Percentiles rank a stretch among this genome's conserved stretches.
phyloP scores from a whole-genome alignment of 192 early-diverging fungal genomes.

The Pilaira anomala region DNA sequence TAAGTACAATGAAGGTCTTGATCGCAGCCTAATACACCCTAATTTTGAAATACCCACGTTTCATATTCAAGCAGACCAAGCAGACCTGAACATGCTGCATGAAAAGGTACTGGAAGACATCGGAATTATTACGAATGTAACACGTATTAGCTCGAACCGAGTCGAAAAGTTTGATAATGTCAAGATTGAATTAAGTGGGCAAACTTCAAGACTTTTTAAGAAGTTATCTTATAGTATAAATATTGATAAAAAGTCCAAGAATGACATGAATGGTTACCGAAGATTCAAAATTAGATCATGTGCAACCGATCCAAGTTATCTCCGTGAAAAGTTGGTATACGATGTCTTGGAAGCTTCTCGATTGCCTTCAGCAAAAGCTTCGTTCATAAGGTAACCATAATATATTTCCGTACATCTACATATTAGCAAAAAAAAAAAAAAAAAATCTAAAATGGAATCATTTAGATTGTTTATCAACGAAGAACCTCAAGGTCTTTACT shows the following conservation, averaged over 20 bases:
- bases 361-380: slow-evolving; percentile 33
- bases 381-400: slow-evolving; percentile 21
- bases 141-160: neutral
- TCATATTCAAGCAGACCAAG: neutral
- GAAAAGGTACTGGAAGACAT: slow-evolving; percentile 1
- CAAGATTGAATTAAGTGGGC: slow-evolving; percentile 8
- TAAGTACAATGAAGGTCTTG: neutral
- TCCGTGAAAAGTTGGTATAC: slow-evolving; percentile 41
- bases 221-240: slow-evolving; percentile 17
- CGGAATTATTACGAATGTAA: slow-evolving; percentile 1
- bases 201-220: slow-evolving; percentile 1
- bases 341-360: slow-evolving; percentile 35
- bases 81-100: neutral
- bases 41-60: slow-evolving; percentile 5
- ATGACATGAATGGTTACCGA: slow-evolving; percentile 9
- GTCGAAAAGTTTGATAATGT: neutral
- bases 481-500: slow-evolving; percentile 33
- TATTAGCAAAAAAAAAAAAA: too few species aligned
- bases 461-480: slow-evolving; percentile 36
- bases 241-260: neutral
- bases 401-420: neutral
- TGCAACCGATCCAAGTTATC: slow-evolving; percentile 34
- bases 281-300: slow-evolving; percentile 38
- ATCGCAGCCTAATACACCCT: neutral
- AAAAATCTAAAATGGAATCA: neutral